These are phyloP conservation scores for Hanseniaspora sp. DNA, from an alignment of 1,139 yeast species.

Conservation along the genomic window DNA sequence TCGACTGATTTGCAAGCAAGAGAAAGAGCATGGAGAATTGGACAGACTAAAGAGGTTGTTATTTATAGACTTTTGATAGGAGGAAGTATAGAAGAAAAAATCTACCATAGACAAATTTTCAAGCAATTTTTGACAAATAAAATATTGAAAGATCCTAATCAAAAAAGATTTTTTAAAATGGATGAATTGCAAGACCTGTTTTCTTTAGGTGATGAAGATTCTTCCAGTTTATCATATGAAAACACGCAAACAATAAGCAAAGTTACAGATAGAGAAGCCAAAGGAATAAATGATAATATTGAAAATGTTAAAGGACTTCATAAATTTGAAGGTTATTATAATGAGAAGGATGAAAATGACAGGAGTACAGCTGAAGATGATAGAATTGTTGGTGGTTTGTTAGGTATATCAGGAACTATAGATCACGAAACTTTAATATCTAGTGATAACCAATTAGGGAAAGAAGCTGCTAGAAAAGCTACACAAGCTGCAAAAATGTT, in stretches of 20 bases:
- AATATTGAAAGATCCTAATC: slow-evolving; percentile 90
- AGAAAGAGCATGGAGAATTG: slow-evolving; percentile 94
- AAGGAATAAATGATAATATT: slow-evolving; percentile 39
- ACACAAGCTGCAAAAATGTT: slow-evolving; percentile 65
- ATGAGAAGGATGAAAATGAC: slow-evolving; percentile 41
- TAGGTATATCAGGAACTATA: slow-evolving; percentile 68
- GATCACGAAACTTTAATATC: slow-evolving; percentile 70
- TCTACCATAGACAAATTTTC: slow-evolving; percentile 91
- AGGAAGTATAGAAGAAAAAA: slow-evolving; percentile 92
- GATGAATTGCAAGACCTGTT: slow-evolving; percentile 86
- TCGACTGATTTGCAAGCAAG: slow-evolving; percentile 95
- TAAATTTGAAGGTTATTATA: slow-evolving; percentile 37
- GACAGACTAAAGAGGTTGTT: slow-evolving; percentile 88
- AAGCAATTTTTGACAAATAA: slow-evolving; percentile 89
- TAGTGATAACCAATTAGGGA: slow-evolving; percentile 48
- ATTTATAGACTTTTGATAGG: slow-evolving; percentile 87
- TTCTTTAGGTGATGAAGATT: slow-evolving; percentile 58
- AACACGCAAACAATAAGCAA: slow-evolving; percentile 26
- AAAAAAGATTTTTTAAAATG: slow-evolving; percentile 80
- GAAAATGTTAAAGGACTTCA: slow-evolving; percentile 41
- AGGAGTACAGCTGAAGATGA: slow-evolving; percentile 40
- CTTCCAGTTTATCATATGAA: slow-evolving; percentile 1
- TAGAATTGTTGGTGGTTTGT: slow-evolving; percentile 61
- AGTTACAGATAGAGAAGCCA: slow-evolving; percentile 25
- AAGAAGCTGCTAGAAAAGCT: slow-evolving; percentile 74